Percentiles rank a stretch among this genome's conserved stretches.
These are phyloP conservation scores for Pichia sporocuriosa DNA, from an alignment of 805 yeast species.

Conservation along the genomic window DNA sequence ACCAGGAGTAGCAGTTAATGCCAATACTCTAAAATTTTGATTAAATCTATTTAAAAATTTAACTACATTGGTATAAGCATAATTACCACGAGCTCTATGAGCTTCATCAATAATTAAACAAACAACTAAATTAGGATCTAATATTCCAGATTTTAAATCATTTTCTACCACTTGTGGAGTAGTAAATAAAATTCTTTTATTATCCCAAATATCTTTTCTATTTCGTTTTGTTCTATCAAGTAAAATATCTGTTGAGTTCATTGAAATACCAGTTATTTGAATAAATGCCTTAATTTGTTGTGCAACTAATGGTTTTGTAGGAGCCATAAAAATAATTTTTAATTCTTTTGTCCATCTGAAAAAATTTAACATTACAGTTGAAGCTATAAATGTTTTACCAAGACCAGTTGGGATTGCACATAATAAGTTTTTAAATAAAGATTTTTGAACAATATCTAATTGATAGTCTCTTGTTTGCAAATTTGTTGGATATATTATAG, in stretches of 20 bases:
- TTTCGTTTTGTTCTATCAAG: conserved; percentile 46
- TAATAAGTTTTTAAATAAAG: conserved; percentile 65
- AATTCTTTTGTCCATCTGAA: conserved; percentile 74
- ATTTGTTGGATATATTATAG: conserved; percentile 80
- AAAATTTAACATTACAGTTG: conserved; percentile 86
- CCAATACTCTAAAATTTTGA: conserved; percentile 66
- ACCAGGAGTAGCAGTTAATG: conserved; percentile 95
- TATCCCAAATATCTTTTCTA: conserved; percentile 71
- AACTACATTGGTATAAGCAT: conserved; percentile 83
- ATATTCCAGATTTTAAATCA: conserved; percentile 67
- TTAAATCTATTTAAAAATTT: conserved; percentile 55
- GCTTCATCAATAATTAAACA: conserved; percentile 92
- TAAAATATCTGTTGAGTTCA: conserved; percentile 70
- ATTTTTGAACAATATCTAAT: conserved; percentile 63
- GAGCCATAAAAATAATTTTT: conserved; percentile 91
- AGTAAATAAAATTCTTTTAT: conserved; percentile 76
- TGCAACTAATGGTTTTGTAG: conserved; percentile 91
- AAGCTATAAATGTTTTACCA: conserved; percentile 95
- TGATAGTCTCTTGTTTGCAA: conserved; percentile 84
- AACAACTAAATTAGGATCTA: conserved; percentile 69
- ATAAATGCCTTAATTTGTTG: conserved; percentile 94
- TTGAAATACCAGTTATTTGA: conserved; percentile 77
- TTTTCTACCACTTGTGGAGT: conserved; percentile 96
- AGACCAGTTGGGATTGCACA: conserved; percentile 96
- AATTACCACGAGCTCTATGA: conserved; percentile 85